Conservation (phyloP, 306 rosid species). For the Parietaria judaica region DNA sequence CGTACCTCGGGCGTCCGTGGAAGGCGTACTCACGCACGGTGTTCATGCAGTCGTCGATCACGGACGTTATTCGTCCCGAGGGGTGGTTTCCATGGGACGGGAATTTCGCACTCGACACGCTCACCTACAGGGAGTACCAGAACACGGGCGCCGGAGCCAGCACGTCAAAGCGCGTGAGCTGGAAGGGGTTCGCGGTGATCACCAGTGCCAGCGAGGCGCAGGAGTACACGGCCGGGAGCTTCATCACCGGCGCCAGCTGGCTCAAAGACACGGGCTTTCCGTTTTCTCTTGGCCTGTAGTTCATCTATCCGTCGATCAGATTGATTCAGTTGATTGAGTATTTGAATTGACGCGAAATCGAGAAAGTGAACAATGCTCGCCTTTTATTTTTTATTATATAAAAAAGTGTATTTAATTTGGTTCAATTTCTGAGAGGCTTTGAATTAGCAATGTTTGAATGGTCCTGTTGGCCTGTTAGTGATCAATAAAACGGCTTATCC, state of each 20-base stretch:
- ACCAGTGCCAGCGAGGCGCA: constrained; percentile 54
- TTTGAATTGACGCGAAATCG: no score
- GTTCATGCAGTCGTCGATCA: constrained; percentile 44
- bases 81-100: constrained; percentile 89
- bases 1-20: constrained; percentile 88
- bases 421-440: no score
- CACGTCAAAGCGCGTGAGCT: constrained; percentile 49
- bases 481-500: no score
- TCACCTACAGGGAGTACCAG: constrained; percentile 59
- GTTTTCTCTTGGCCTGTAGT: constrained; percentile 53
- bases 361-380: no score
- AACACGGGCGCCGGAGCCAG: constrained; percentile 70
- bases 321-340: no score
- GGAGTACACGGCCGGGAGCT: constrained; percentile 40
- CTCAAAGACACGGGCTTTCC: constrained; percentile 64
- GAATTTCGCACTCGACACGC: constrained; percentile 57
- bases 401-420: no score
- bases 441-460: no score
- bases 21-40: constrained; percentile 82
- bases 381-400: no score
- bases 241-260: constrained; percentile 67
- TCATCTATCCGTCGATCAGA: no score
- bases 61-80: constrained; percentile 51
- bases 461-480: no score
- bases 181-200: constrained; percentile 68